These are phyloP conservation scores for Colletotrichum noveboracense DNA, from an alignment of 2,329 filamentous ascomycete species.

Conservation along the genomic window DNA sequence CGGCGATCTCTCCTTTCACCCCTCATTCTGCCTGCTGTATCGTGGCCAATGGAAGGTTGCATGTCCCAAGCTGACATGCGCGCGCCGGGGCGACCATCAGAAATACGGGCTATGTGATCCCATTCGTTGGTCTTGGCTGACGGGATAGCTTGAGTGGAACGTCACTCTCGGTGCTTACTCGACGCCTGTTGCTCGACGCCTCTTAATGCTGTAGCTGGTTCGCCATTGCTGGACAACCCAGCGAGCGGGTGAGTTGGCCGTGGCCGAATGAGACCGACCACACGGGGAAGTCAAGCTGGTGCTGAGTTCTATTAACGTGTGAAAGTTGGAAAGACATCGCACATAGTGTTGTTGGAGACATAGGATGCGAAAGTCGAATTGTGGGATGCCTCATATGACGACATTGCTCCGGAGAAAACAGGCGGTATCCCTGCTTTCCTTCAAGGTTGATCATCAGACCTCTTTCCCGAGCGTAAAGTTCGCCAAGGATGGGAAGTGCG, in stretches of 20 bases:
- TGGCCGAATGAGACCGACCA: not conserved
- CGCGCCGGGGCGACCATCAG: not conserved
- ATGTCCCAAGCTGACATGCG: not conserved
- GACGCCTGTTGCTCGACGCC: not conserved
- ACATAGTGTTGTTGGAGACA: not conserved
- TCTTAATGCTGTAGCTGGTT: not conserved
- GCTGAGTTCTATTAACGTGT: not conserved
- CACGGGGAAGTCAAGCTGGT: not conserved
- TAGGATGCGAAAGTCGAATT: not conserved
- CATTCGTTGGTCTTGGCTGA: not conserved
- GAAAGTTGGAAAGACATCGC: not conserved
- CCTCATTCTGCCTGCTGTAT: not conserved
- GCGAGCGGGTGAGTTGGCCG: not conserved
- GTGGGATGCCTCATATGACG: not conserved
- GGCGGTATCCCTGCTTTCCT: not conserved
- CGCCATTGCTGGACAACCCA: not conserved
- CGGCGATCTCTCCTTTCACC: not conserved
- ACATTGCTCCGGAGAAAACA: not conserved
- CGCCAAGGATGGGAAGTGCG: not conserved
- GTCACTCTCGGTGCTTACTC: not conserved
- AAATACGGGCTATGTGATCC: not conserved
- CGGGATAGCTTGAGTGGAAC: not conserved
- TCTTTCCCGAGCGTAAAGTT: not conserved
- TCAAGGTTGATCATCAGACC: not conserved
- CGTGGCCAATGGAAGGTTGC: not conserved